Conservation (phyloP, 768 basidiomycete species). For the Psilocybe subaeruginosa region DNA sequence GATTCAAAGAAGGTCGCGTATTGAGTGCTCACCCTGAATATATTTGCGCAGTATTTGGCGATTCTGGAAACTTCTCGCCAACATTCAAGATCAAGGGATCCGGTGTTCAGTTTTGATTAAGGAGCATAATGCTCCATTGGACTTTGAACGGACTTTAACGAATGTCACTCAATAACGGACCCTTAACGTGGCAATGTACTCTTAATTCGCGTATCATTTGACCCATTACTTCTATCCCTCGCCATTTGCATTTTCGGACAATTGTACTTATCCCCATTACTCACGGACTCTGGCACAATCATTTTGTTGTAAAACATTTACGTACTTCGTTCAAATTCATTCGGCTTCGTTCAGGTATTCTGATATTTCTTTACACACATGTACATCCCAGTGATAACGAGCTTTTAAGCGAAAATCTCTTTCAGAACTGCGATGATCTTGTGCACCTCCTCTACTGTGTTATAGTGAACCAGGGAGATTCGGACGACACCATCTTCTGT, state of each 20-base stretch:
- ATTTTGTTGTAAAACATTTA: not conserved
- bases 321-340: not conserved
- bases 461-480: slow-evolving; percentile 80
- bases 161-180: not conserved
- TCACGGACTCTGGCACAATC: not conserved
- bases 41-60: slow-evolving; percentile 45
- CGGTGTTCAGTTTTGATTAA: slow-evolving; percentile 12
- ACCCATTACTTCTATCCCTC: not conserved
- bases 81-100: slow-evolving; percentile 28
- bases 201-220: not conserved
- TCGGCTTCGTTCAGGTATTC: not conserved
- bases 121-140: not conserved
- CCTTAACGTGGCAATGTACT: not conserved
- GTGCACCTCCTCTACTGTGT: slow-evolving; percentile 72
- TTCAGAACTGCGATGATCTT: slow-evolving; percentile 58
- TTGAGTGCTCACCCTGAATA: not conserved
- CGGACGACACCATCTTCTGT: slow-evolving; percentile 70
- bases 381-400: not conserved
- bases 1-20: not conserved
- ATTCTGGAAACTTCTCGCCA: slow-evolving; percentile 47
- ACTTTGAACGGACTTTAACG: not conserved
- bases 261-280: not conserved
- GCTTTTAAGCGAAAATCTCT: slow-evolving; percentile 34
- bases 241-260: slow-evolving; percentile 1
- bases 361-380: slow-evolving; percentile 1